Base-by-base conservation (phyloP, 768 basidiomycete species). In the Leccinum uliginosum region DNA sequence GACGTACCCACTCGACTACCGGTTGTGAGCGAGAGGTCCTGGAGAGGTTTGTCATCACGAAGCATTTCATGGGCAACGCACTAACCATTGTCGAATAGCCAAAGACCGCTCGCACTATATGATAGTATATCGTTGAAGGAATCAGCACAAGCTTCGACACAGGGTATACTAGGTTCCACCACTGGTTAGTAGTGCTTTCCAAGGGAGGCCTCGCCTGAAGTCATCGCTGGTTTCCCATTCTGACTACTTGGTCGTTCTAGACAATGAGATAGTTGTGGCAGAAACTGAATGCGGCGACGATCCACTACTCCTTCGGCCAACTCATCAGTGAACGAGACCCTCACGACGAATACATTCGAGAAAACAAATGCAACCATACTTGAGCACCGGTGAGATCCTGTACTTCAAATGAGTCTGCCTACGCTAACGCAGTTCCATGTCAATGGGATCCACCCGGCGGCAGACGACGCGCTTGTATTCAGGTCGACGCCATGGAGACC, bases 401-500 rank as follows among this genome's bases (percentile, higher is more conserved):
- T 76, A 61, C 61, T 85, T 83, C 17, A 85, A 66, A 65, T 84
- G 83, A 11, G 80, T 82, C 67, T 84, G 84, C 1, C 84, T 74
- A 6, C 73, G 73, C 2, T 8, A 38, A 85, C 75, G 1, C 81
- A 67, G 62, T 83, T 77, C 15, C 82, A 78, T 24, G 55, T 62
- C 51, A 61, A 49, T 3, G 77, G 76, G n/a, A 77, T 73, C 76
- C 76, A 78, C 3, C 74, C 74, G 15, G 70, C 84, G 17, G 70
- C 84, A 67, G 0, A 85, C 83, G 56, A 85, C 1, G 83, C 80
- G 1, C 83, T 83, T 1, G 83, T 84, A 68, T 85, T 85, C 1
- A 82, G 83, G 2, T 84, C 83, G 12, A 86, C 0, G 75, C 70
- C 2, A 55, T 32, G 21, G 84, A 68, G 0, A 83, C 67, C 3